These are phyloP conservation scores for Obelidium mucronatum DNA, from an alignment of 192 early-diverging fungal species.

Conservation along the genomic window DNA sequence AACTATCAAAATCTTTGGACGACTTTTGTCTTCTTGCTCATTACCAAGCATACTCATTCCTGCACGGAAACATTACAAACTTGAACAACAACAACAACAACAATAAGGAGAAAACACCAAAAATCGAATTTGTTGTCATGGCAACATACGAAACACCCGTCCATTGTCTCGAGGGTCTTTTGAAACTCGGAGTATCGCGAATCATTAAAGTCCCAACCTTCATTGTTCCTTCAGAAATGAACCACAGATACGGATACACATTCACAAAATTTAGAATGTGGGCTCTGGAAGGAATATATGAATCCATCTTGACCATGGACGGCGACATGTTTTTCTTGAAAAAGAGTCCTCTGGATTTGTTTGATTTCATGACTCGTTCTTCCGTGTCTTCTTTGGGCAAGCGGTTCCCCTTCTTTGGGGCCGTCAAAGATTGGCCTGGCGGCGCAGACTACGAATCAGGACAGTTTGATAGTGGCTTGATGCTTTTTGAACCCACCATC, in stretches of 20 bases:
- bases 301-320: background rate
- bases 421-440: background rate
- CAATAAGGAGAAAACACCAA: too few relatives aligned
- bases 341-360: background rate
- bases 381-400: background rate
- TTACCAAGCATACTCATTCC: constrained; percentile 1
- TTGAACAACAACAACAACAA: background rate
- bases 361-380: background rate
- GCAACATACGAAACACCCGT: background rate
- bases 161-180: background rate
- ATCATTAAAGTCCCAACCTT: constrained; percentile 7
- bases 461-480: background rate
- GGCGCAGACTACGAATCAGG: background rate
- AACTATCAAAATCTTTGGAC: background rate
- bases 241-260: constrained; percentile 12
- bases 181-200: background rate
- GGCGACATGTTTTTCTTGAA: constrained; percentile 15
- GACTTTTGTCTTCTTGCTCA: background rate
- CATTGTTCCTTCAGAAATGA: background rate
- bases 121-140: background rate
- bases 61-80: background rate
- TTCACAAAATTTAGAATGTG: constrained; percentile 19
- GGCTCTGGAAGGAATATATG: constrained; percentile 5
- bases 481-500: background rate
- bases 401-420: background rate